Evolutionary conservation across 805 yeast genomes (phyloP), one percentile per base, ranked within the genome.

Genomic region (Kluyveromyces dobzhanskii): DNA sequence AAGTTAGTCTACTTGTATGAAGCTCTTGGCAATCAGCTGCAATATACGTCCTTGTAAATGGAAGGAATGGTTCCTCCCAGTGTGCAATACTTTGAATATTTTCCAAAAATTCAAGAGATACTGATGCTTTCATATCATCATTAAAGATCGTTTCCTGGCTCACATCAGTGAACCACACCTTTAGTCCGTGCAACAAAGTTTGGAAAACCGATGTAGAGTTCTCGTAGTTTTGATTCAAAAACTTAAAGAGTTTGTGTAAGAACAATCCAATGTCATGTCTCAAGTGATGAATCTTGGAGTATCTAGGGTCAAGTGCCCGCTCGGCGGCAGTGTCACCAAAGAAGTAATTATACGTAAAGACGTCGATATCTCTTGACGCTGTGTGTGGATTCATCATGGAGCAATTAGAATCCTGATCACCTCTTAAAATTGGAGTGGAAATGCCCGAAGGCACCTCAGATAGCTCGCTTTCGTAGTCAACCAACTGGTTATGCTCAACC

Each of bases 141-240:
- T 71, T 78, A 36, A 78, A 70, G 1, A 80, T 59, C 10, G 81
- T 64, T 47, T 85, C 94, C 40, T 75, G 70, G 2, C 95, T 94
- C 18, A 81, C 80, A 53, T 86, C 92, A 18, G 81, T 68, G 48
- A 81, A 79, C 85, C 94, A 92, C 5, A 80, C 75, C 44, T 80
- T 76, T 32, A 81, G 54, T 3, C 80, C 78, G 50, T 76, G 74
- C 24, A 86, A 60, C 25, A 80, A 67, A 33, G 76, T 73, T 44
- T 76, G 76, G 53, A 79, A 71, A 4, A 82, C 54, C 10, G 74
- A 72, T 6, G 82, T 73, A 44, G 85, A 80, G 43, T 84, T 86
- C 30, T 73, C 77, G 32, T 70, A 71, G 36, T 73, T 61, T 1
- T 65, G 56, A 5, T 60, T 49, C 41, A 86, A 58, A 45, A 69